Percentiles rank a stretch among this genome's conserved stretches.
phyloP scores from a whole-genome alignment of 2,329 filamentous ascomycete species.

The Arthroderma sp. region DNA sequence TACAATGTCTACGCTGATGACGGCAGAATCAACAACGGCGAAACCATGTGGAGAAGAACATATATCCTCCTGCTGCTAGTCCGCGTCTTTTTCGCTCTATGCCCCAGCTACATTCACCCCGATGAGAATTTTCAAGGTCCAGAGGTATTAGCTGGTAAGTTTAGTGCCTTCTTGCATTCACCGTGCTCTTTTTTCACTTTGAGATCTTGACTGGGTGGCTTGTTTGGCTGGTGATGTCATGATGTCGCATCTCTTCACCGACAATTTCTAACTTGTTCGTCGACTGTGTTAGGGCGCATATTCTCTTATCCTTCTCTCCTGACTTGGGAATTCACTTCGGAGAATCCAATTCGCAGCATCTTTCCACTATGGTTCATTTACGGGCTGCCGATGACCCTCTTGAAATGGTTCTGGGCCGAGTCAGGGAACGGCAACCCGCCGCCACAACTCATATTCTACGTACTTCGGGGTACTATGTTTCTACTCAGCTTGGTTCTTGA shows the following conservation, averaged over 20 bases:
- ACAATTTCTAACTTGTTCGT: neutral
- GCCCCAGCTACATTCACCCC: constrained; percentile 90
- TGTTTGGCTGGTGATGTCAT: no score
- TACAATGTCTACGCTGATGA: constrained; percentile 2
- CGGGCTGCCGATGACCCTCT: constrained; percentile 78
- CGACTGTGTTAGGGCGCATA: constrained; percentile 56
- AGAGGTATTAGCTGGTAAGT: constrained; percentile 86
- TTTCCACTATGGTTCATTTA: constrained; percentile 96
- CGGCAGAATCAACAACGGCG: no score
- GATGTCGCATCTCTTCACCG: no score
- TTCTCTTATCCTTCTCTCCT: constrained; percentile 80
- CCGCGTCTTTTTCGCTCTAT: constrained; percentile 85
- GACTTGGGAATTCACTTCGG: constrained; percentile 93
- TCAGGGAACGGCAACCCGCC: constrained; percentile 61
- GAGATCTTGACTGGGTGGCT: no score
- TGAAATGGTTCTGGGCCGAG: constrained; percentile 86
- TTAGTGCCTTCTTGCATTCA: no score
- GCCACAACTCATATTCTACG: constrained; percentile 81
- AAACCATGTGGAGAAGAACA: constrained; percentile 73
- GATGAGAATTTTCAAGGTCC: constrained; percentile 99
- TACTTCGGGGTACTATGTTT: constrained; percentile 82
- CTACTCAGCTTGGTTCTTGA: constrained; percentile 88
- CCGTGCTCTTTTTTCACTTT: no score
- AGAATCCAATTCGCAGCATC: constrained; percentile 80
- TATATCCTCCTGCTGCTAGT: constrained; percentile 76